Evolutionary conservation across 495 filamentous ascomycete species (phyloP).

Genomic region (Neurospora sp.): DNA sequence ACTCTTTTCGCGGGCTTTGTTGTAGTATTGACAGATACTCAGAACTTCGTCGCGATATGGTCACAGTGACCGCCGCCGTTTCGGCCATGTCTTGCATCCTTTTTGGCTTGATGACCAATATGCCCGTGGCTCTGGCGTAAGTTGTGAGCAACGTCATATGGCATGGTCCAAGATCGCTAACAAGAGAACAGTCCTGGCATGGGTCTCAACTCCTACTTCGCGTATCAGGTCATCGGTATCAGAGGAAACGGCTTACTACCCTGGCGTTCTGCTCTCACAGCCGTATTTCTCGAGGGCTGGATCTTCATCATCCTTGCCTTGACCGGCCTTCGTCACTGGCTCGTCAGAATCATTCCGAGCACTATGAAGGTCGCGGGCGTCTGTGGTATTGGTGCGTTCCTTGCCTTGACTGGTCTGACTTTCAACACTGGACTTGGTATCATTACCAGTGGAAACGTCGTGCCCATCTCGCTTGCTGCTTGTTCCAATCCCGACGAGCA

Average conservation of each 20-base stretch:
- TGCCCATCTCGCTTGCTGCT: conserved; percentile 61
- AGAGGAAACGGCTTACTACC: conserved; percentile 58
- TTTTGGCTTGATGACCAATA: conserved; percentile 45
- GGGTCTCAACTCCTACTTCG: conserved; percentile 74
- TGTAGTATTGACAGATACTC: conserved; percentile 4
- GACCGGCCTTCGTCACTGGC: conserved; percentile 74
- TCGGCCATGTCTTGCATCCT: conserved; percentile 41
- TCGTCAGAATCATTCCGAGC: conserved; percentile 65
- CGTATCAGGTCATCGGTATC: conserved; percentile 73
- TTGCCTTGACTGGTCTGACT: conserved; percentile 68
- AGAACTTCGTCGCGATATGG: conserved; percentile 63
- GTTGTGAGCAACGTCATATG: conserved; percentile 31
- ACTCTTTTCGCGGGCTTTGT: neutral
- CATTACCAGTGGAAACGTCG: conserved; percentile 48
- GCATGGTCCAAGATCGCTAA: conserved; percentile 10
- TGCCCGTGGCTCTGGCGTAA: conserved; percentile 45
- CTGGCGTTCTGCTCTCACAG: conserved; percentile 64
- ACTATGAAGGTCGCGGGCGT: conserved; percentile 76
- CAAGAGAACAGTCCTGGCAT: conserved; percentile 53
- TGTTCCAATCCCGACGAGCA: conserved; percentile 38
- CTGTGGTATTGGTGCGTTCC: conserved; percentile 69
- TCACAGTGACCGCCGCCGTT: conserved; percentile 70
- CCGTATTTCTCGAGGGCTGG: conserved; percentile 73
- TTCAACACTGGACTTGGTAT: conserved; percentile 69
- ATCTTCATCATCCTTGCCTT: conserved; percentile 55